Percentiles rank a stretch among this genome's conserved stretches.
phyloP scores from a whole-genome alignment of 2,329 filamentous ascomycete genomes.

The Monosporascus sp. region DNA sequence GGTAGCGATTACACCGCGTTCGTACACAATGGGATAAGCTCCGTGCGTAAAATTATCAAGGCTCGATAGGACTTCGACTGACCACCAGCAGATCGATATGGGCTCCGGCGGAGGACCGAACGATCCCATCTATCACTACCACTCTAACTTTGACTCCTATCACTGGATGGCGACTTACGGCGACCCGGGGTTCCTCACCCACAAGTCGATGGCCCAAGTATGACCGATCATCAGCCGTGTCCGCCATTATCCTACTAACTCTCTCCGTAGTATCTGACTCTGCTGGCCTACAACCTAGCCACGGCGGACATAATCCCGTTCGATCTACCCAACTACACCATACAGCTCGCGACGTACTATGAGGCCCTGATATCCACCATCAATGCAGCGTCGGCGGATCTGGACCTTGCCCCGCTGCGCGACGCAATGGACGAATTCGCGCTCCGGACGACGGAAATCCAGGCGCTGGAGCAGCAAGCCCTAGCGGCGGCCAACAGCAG shows the following conservation, averaged over 20 bases:
- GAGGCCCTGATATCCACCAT: constrained; percentile 31
- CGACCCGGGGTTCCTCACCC: constrained; percentile 60
- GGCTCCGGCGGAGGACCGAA: constrained; percentile 39
- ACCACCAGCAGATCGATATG: constrained; percentile 47
- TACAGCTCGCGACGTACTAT: constrained; percentile 34
- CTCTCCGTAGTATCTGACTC: constrained; percentile 29
- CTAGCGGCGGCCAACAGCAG: constrained; percentile 17
- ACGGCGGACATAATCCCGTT: constrained; percentile 34
- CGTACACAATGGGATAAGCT: constrained; percentile 47
- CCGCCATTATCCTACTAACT: neutral
- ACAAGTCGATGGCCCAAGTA: constrained; percentile 52
- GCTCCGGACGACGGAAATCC: constrained; percentile 25
- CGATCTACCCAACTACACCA: constrained; percentile 36
- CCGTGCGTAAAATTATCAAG: constrained; percentile 29
- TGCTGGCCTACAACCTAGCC: constrained; percentile 35
- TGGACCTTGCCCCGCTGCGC: constrained; percentile 34
- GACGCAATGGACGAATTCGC: constrained; percentile 35
- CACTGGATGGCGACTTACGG: constrained; percentile 79
- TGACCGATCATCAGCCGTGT: constrained; percentile 9
- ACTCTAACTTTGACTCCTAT: constrained; percentile 80
- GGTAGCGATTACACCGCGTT: constrained; percentile 67
- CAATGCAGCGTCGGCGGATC: constrained; percentile 23
- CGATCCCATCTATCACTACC: constrained; percentile 68
- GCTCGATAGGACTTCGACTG: constrained; percentile 21
- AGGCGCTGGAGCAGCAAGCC: constrained; percentile 28